These are phyloP conservation scores for Fusarium begoniae DNA, from an alignment of 2,329 filamentous ascomycete genomes.

Conservation along the genomic window DNA sequence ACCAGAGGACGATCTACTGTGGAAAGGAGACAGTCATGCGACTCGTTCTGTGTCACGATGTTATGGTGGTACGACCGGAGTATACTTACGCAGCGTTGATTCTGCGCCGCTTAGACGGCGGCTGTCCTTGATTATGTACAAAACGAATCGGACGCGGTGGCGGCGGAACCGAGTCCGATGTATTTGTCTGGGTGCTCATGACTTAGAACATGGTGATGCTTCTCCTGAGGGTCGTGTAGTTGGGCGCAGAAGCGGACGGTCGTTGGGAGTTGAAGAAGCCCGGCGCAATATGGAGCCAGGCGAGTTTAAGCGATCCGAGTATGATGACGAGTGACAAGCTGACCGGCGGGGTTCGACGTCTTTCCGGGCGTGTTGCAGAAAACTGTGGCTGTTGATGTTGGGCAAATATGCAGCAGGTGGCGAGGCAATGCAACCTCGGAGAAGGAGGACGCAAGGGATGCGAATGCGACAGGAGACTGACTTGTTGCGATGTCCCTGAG, in stretches of 20 bases:
- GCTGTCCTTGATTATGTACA: constrained; percentile 83
- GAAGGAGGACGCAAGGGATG: constrained; percentile 19
- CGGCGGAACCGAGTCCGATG: constrained; percentile 51
- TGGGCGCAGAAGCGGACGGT: constrained; percentile 22
- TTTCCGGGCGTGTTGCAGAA: constrained; percentile 24
- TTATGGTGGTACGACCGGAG: background rate
- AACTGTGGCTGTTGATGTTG: constrained; percentile 24
- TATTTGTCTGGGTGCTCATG: constrained; percentile 59
- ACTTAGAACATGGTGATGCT: constrained; percentile 51
- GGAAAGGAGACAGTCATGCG: background rate
- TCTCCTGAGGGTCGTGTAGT: constrained; percentile 15
- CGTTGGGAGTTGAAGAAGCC: constrained; percentile 5
- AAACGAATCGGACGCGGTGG: constrained; percentile 74
- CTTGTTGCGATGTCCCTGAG: constrained; percentile 9
- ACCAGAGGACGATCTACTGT: background rate
- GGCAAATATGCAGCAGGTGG: constrained; percentile 19
- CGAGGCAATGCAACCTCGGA: constrained; percentile 29
- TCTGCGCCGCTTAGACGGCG: constrained; percentile 79
- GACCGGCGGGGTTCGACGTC: constrained; percentile 32
- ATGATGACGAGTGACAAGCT: constrained; percentile 33
- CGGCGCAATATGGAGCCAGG: constrained; percentile 25
- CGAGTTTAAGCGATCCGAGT: constrained; percentile 21
- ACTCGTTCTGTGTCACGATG: background rate
- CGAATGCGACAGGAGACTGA: constrained; percentile 20
- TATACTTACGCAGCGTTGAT: constrained; percentile 78